Evolutionary conservation across 78 protist species (phyloP).

Genomic region (Creolimax fragrantissima): DNA sequence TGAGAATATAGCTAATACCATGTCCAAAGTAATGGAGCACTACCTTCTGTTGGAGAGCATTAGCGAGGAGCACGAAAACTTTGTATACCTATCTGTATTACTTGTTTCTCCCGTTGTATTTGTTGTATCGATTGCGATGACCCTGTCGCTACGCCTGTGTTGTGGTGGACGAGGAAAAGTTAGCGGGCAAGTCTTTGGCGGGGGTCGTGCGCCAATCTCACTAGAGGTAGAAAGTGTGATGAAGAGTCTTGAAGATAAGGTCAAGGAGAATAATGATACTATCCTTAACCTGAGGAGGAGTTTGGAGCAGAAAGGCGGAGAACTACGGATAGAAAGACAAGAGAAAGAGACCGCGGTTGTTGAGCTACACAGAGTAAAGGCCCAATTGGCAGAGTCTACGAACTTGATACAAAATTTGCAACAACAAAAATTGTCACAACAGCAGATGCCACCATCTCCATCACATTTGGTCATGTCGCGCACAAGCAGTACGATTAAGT

Average conservation of each 20-base stretch:
- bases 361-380: background rate
- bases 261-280: background rate
- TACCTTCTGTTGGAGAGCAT: background rate
- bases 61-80: background rate
- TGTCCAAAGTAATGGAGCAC: background rate
- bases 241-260: background rate
- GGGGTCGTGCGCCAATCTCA: background rate
- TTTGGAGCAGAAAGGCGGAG: background rate
- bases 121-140: background rate
- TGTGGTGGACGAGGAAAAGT: background rate
- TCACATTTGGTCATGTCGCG: background rate
- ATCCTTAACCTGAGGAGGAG: background rate
- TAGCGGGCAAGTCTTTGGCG: no score
- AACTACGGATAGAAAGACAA: background rate
- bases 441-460: background rate
- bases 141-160: background rate
- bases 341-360: background rate
- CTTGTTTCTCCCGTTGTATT: background rate
- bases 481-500: background rate
- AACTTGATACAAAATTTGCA: background rate
- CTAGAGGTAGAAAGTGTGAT: background rate
- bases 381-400: background rate
- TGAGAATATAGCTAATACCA: no score
- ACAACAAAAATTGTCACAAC: background rate
- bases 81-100: background rate